phyloP scores from a whole-genome alignment of 257 asterid species.

The Perilla frutescens region DNA sequence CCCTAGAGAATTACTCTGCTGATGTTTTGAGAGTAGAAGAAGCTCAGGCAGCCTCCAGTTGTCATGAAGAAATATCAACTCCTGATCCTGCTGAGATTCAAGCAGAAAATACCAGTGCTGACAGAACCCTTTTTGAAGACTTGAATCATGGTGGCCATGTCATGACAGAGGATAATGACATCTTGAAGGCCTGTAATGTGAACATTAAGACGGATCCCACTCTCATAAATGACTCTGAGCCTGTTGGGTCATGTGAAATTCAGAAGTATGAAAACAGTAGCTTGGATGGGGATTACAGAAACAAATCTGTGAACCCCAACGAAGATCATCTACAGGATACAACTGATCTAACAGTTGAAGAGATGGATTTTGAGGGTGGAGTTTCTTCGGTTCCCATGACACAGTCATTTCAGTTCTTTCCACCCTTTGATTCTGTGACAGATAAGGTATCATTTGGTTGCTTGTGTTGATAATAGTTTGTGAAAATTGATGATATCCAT shows the following conservation, averaged over 20 bases:
- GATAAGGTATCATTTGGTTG: constrained; percentile 52
- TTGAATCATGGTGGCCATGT: constrained; percentile 44
- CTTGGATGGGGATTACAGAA: constrained; percentile 44
- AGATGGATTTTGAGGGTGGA: constrained; percentile 50
- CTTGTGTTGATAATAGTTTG: background rate
- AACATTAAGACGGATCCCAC: constrained; percentile 41
- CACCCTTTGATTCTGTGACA: constrained; percentile 55
- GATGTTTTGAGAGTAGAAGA: constrained; percentile 48
- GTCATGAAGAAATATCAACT: constrained; percentile 39
- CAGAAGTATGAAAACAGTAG: constrained; percentile 44
- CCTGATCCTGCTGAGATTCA: constrained; percentile 46
- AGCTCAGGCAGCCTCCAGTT: constrained; percentile 42
- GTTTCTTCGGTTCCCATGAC: constrained; percentile 60
- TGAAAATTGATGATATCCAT: constrained; percentile 6
- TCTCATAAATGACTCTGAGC: constrained; percentile 47
- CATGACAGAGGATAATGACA: constrained; percentile 40
- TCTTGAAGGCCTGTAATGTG: constrained; percentile 36
- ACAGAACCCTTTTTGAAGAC: constrained; percentile 39
- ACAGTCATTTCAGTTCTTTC: constrained; percentile 60
- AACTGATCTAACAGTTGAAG: constrained; percentile 52
- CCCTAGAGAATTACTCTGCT: constrained; percentile 40
- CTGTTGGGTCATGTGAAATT: constrained; percentile 41
- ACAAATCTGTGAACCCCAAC: constrained; percentile 40
- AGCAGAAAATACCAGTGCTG: constrained; percentile 42
- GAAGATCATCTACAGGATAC: constrained; percentile 50